These are phyloP conservation scores for Furcasterigmium furcatum DNA, from an alignment of 2,329 filamentous ascomycete genomes.

Conservation along the genomic window DNA sequence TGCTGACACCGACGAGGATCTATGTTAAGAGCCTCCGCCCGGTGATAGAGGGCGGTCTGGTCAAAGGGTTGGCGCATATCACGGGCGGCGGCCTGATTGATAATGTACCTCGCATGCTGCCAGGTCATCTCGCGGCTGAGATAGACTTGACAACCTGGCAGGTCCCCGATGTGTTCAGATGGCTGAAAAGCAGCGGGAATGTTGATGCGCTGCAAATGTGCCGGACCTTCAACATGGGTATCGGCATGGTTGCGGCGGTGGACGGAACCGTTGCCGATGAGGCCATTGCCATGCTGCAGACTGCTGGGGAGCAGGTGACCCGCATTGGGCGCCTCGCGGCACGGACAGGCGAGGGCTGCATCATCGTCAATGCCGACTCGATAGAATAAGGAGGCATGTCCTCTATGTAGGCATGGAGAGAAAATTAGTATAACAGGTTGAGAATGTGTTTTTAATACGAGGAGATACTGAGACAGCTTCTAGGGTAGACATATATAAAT, in stretches of 20 bases:
- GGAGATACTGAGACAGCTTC: too few relatives aligned
- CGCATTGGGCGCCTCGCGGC: constrained; percentile 69
- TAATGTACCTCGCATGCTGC: constrained; percentile 93
- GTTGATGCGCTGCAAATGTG: constrained; percentile 79
- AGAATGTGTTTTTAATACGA: too few relatives aligned
- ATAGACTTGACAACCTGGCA: constrained; percentile 76
- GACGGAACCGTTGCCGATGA: constrained; percentile 58
- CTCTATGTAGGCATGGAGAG: too few relatives aligned
- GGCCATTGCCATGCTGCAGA: constrained; percentile 58
- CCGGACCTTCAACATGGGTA: constrained; percentile 88
- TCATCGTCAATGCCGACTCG: background rate
- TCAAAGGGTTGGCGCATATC: constrained; percentile 96
- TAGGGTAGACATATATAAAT: too few relatives aligned
- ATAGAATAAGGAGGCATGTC: too few relatives aligned
- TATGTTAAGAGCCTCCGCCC: constrained; percentile 83
- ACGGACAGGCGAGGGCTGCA: constrained; percentile 40
- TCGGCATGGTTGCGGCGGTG: constrained; percentile 92
- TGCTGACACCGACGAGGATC: constrained; percentile 88
- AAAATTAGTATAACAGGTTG: too few relatives aligned
- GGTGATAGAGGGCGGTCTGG: constrained; percentile 55
- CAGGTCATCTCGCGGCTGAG: constrained; percentile 71
- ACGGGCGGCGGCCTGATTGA: constrained; percentile 91
- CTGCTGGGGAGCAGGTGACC: constrained; percentile 73
- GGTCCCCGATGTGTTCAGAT: constrained; percentile 76
- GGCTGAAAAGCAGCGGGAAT: constrained; percentile 74